Evolutionary conservation across 1,284 basidiomycete genomes (phyloP).

Genomic region (Mycosarcoma mackinlayi): DNA sequence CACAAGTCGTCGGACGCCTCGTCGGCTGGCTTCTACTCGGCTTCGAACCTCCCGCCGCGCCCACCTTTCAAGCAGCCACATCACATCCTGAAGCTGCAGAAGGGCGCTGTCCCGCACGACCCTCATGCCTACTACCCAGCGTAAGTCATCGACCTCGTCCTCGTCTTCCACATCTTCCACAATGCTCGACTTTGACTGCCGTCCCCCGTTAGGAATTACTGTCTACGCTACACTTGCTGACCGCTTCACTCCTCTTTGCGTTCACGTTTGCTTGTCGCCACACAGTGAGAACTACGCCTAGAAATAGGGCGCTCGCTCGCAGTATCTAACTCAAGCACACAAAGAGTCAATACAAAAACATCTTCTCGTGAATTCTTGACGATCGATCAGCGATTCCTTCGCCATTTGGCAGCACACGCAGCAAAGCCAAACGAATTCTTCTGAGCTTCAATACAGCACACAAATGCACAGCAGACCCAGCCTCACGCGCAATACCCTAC

Average conservation of each 20-base stretch:
- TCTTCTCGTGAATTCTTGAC: background rate
- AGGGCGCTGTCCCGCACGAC: conserved; percentile 65
- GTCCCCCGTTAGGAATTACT: too few relatives aligned
- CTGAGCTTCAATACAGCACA: too few relatives aligned
- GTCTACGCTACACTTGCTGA: background rate
- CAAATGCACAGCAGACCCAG: too few relatives aligned
- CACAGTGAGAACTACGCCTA: conserved; percentile 53
- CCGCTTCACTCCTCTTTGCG: background rate
- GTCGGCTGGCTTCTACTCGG: conserved; percentile 52
- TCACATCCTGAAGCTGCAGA: conserved; percentile 64
- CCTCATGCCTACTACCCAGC: conserved; percentile 64
- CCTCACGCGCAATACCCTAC: too few relatives aligned
- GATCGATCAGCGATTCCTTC: too few relatives aligned
- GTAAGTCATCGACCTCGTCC: conserved; percentile 37
- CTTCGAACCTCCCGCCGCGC: conserved; percentile 60
- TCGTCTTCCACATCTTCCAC: background rate
- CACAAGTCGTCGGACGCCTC: conserved; percentile 50
- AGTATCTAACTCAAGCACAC: background rate
- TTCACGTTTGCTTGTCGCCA: background rate
- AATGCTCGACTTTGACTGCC: background rate
- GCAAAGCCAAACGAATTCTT: too few relatives aligned
- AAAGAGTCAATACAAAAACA: background rate
- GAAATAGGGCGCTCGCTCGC: background rate
- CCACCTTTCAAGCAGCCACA: conserved; percentile 65
- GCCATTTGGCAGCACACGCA: too few relatives aligned